A percentile compares a stretch with the other conserved stretches of the same genome.
phyloP scores from a whole-genome alignment of 2,329 filamentous ascomycete species.

The Phaeosphaeriaceae sp. region DNA sequence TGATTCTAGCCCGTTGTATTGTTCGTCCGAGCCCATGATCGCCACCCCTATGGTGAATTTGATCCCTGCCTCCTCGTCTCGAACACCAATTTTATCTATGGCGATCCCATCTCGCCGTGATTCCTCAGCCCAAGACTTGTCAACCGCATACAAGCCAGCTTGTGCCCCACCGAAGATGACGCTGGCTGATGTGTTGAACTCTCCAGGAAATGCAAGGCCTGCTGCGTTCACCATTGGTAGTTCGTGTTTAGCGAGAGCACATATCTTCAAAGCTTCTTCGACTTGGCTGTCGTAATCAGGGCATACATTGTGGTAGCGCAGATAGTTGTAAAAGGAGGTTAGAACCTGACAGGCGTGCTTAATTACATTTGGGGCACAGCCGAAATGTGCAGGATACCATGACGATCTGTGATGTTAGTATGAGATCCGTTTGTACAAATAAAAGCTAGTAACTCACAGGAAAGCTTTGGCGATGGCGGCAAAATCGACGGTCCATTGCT shows the following conservation, averaged over 20 bases:
- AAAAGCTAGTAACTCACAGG: constrained; percentile 61
- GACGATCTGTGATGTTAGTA: constrained; percentile 57
- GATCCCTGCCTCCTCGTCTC: constrained; percentile 54
- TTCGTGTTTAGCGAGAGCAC: constrained; percentile 70
- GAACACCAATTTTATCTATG: constrained; percentile 47
- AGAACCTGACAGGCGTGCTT: constrained; percentile 71
- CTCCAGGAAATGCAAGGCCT: constrained; percentile 67
- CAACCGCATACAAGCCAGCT: constrained; percentile 50
- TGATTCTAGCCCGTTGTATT: constrained; percentile 45
- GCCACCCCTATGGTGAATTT: constrained; percentile 60
- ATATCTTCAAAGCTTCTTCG: constrained; percentile 68
- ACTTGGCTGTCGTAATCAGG: constrained; percentile 77
- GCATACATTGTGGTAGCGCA: constrained; percentile 84
- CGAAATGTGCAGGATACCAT: constrained; percentile 60
- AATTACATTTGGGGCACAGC: constrained; percentile 58
- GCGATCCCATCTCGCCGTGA: constrained; percentile 23
- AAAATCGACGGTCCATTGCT: constrained; percentile 83
- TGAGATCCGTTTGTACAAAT: not conserved
- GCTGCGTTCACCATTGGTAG: constrained; percentile 65
- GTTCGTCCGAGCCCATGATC: constrained; percentile 52
- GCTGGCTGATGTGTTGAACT: constrained; percentile 79
- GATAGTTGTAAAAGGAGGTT: constrained; percentile 86
- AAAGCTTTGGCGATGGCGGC: constrained; percentile 77
- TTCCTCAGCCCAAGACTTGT: constrained; percentile 51
- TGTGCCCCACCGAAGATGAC: constrained; percentile 68